Conservation (phyloP, 176 grass and related monocot species). For the Carex kokanica region DNA sequence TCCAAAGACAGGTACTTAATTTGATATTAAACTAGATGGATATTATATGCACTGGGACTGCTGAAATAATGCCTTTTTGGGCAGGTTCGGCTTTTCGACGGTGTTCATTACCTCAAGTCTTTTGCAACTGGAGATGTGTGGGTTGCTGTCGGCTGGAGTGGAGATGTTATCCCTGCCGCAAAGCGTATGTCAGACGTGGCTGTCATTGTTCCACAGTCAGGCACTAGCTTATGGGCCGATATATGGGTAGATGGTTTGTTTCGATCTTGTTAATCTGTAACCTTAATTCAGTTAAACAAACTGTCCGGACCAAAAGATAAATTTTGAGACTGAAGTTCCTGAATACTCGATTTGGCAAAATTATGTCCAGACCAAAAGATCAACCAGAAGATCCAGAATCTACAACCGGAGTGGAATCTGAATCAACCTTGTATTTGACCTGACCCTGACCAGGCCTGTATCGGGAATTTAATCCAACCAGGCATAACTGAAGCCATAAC, state of each 20-base stretch:
- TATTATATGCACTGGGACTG: background rate
- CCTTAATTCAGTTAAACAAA: background rate
- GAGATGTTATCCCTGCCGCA: slow-evolving; percentile 75
- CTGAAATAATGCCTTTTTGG: background rate
- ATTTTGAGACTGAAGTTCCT: background rate
- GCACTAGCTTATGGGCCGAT: slow-evolving; percentile 87
- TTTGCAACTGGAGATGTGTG: slow-evolving; percentile 88
- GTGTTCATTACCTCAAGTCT: slow-evolving; percentile 77
- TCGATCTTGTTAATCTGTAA: background rate
- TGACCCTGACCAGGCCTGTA: background rate
- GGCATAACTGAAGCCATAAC: background rate
- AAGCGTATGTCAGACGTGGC: slow-evolving; percentile 81
- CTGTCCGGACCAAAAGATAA: too few relatives aligned
- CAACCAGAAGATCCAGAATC: background rate
- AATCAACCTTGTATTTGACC: background rate
- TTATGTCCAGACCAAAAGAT: background rate
- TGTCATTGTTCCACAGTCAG: slow-evolving; percentile 87
- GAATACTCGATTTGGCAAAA: background rate
- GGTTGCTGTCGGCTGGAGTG: slow-evolving; percentile 92
- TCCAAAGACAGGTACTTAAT: slow-evolving; percentile 67
- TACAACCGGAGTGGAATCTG: background rate
- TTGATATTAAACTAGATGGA: background rate
- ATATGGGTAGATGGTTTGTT: slow-evolving; percentile 55
- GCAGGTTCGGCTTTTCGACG: slow-evolving; percentile 81
- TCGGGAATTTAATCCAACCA: background rate